Evolutionary conservation across 2,329 filamentous ascomycete species (phyloP), one percentile per base, ranked within the genome.

Genomic region (Juglanconis sp.): DNA sequence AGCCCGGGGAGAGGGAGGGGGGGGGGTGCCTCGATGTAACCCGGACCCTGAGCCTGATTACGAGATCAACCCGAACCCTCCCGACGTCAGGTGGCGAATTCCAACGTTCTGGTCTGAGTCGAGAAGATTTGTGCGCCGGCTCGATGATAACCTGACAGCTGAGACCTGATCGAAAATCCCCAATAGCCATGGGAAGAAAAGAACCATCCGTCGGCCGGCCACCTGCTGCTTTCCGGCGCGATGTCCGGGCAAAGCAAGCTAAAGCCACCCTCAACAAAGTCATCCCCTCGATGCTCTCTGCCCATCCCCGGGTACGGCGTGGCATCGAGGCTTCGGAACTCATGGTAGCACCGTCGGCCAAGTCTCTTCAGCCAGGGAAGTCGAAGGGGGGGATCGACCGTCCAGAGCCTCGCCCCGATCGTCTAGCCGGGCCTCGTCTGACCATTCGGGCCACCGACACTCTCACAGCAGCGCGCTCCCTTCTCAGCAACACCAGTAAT

Each of bases 251-350:
- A 1, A 86, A 86, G 65, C 75, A 77, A 59, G 84, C 83, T 35
- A 81, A 80, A 56, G 75, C 80, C 8, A 86, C 85, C 3, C 71
- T 87, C 61, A 86, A 87, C 70, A 82, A 81, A 66, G 75, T 78
- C n/a, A 80, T 88, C 10, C 86, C 86, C 1, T 73, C 80, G 0
- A 72, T 87, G 8, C 72, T 87, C 2, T 71, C 76, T 0, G 76
- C 80, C 2, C 81, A 83, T 64, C 73, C 82, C 13, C 78, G 83
- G 53, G 85, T 85, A 0, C 78, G 78, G n/a, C 74, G 74, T 49
- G 85, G 85, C 1, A 73, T 82, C 35, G 79, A 85, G 1, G 70
- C 74, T 0, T 79, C 81, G 1, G 79, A 85, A 64, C 71, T 87
- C 54, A 73, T 79, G 15, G 35, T 73, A 6, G 70, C 76, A 17